These are phyloP conservation scores for Thalassiosira hispida DNA, from an alignment of 352 stramenopile species.

Conservation along the genomic window DNA sequence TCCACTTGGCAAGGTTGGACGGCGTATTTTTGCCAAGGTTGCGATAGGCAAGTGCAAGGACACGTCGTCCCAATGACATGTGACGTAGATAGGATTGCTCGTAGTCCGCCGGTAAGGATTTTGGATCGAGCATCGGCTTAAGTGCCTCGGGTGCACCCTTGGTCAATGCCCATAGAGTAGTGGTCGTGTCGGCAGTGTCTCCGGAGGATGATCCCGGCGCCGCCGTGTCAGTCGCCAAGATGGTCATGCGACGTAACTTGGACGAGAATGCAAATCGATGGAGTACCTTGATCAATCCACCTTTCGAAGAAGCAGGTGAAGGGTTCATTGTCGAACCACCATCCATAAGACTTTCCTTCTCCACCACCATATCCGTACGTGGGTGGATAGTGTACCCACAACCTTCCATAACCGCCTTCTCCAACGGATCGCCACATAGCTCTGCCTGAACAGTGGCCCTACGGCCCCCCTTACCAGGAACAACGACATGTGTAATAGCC, in stretches of 20 bases:
- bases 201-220: background rate
- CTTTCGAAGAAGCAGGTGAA: conserved; percentile 7
- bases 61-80: conserved; percentile 85
- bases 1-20: conserved; percentile 30
- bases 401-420: conserved; percentile 93
- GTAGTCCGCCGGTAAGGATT: conserved; percentile 90
- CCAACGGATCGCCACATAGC: conserved; percentile 93
- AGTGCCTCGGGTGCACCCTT: conserved; percentile 98
- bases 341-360: conserved; percentile 21
- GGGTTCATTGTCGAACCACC: background rate
- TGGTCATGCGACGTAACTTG: conserved; percentile 94
- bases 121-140: conserved; percentile 85
- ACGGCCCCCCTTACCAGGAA: conserved; percentile 75
- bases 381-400: conserved; percentile 86
- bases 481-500: conserved; percentile 87
- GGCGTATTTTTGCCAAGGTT: conserved; percentile 83
- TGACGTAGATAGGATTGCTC: conserved; percentile 80
- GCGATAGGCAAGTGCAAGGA: conserved; percentile 96
- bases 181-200: conserved; percentile 17
- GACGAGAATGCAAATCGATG: conserved; percentile 95
- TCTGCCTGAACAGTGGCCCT: conserved; percentile 76
- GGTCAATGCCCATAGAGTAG: conserved; percentile 81
- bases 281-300: conserved; percentile 83
- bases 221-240: conserved; percentile 49
- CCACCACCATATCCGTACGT: conserved; percentile 22